Evolutionary conservation across 306 rosid genomes (phyloP).

Genomic region (Fragaria nilgerrensis): DNA sequence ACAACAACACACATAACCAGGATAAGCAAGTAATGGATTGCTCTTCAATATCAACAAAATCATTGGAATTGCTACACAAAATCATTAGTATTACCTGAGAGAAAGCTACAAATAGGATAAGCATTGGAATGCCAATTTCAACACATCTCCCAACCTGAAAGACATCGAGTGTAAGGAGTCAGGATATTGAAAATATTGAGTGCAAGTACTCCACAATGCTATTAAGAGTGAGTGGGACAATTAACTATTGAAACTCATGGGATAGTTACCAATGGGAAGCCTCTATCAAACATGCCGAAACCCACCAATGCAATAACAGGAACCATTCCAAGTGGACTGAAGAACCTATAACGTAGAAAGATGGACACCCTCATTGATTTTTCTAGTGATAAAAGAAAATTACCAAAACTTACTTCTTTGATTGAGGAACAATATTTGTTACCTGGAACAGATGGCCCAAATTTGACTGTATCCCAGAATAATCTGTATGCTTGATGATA

Average conservation of each 20-base stretch:
- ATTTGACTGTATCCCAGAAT: constrained; percentile 91
- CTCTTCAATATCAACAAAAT: neutral
- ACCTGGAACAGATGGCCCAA: constrained; percentile 99
- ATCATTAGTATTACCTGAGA: constrained; percentile 62
- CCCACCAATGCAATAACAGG: constrained; percentile 95
- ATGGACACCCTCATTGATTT: neutral
- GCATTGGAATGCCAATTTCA: constrained; percentile 95
- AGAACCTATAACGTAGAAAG: constrained; percentile 56
- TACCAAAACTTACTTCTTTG: constrained; percentile 1
- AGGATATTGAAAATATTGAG: neutral
- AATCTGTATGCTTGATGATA: constrained; percentile 90
- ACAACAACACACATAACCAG: constrained; percentile 5
- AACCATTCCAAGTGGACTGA: constrained; percentile 99
- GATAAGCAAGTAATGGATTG: neutral
- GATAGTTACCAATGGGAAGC: constrained; percentile 87
- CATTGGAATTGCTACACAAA: no score
- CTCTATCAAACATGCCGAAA: constrained; percentile 94
- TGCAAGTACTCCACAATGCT: neutral
- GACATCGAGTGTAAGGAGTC: constrained; percentile 22
- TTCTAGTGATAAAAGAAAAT: neutral
- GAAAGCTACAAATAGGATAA: constrained; percentile 67
- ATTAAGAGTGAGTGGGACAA: constrained; percentile 14
- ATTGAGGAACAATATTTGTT: neutral
- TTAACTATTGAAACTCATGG: neutral
- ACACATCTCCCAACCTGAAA: constrained; percentile 92